These are phyloP conservation scores for Sclerotiophoma versabilis DNA, from an alignment of 2,329 filamentous ascomycete species.

Conservation along the genomic window DNA sequence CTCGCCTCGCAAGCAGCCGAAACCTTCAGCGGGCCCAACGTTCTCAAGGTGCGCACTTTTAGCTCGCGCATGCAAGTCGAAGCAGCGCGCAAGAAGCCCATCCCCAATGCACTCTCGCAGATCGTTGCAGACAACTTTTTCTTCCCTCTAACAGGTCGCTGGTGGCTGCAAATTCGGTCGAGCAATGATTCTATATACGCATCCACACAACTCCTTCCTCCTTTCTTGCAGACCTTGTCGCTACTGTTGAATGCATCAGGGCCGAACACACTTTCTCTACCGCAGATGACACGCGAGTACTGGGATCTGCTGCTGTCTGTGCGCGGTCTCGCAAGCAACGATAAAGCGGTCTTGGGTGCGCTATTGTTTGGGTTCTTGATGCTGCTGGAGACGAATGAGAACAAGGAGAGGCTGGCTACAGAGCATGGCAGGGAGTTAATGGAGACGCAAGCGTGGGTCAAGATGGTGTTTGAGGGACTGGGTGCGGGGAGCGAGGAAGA, in stretches of 20 bases:
- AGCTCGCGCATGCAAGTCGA: conserved; percentile 76
- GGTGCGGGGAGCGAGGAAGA: conserved; percentile 66
- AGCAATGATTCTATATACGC: conserved; percentile 66
- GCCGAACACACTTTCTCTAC: conserved; percentile 75
- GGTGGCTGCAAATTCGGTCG: conserved; percentile 70
- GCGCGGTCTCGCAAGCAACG: conserved; percentile 59
- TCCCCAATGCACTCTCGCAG: conserved; percentile 79
- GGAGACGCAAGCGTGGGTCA: conserved; percentile 88
- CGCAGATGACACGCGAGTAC: conserved; percentile 82
- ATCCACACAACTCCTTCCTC: conserved; percentile 75
- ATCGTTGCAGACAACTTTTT: conserved; percentile 82
- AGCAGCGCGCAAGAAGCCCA: conserved; percentile 64
- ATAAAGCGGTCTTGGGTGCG: conserved; percentile 73
- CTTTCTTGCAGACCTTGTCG: conserved; percentile 86
- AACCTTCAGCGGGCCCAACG: conserved; percentile 76
- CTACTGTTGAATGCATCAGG: conserved; percentile 84
- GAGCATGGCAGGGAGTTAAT: conserved; percentile 78
- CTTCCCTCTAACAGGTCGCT: conserved; percentile 82
- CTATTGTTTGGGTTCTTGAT: conserved; percentile 81
- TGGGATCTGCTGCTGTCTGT: conserved; percentile 82
- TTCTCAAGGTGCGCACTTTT: conserved; percentile 89
- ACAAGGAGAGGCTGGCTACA: conserved; percentile 74
- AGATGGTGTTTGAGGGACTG: conserved; percentile 70
- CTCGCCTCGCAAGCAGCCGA: conserved; percentile 84
- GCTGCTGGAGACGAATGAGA: conserved; percentile 80